A percentile compares a stretch with the other conserved stretches of the same genome.
Evolutionary conservation across 441 rosid genomes (phyloP).

Genomic region (Capsella rubella): DNA sequence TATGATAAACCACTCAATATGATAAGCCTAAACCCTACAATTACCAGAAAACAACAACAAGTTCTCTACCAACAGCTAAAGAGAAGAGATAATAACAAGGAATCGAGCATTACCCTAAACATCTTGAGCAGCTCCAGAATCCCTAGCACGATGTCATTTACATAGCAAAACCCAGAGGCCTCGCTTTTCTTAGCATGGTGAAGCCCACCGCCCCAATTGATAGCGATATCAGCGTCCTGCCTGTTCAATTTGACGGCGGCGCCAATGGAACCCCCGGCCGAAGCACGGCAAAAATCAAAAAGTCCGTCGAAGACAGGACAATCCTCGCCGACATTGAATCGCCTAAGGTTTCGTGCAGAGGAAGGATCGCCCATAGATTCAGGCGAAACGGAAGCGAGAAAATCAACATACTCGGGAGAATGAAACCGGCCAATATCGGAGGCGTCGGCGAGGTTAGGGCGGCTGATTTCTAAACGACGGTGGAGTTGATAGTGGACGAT

Average conservation of each 20-base stretch:
- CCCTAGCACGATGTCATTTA: slow-evolving; percentile 78
- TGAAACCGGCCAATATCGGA: slow-evolving; percentile 73
- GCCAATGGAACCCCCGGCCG: slow-evolving; percentile 73
- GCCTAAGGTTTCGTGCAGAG: slow-evolving; percentile 53
- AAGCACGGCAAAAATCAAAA: slow-evolving; percentile 73
- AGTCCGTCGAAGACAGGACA: slow-evolving; percentile 84
- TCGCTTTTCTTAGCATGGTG: slow-evolving; percentile 88
- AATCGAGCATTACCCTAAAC: slow-evolving; percentile 38
- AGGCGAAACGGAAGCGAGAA: slow-evolving; percentile 76
- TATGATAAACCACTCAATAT: slow-evolving; percentile 2
- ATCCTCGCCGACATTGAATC: slow-evolving; percentile 85
- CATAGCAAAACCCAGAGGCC: slow-evolving; percentile 86
- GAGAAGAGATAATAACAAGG: slow-evolving; percentile 20
- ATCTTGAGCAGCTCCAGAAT: slow-evolving; percentile 75
- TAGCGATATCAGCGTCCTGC: slow-evolving; percentile 68
- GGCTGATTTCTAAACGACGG: slow-evolving; percentile 82
- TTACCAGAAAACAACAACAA: neutral
- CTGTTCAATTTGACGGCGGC: slow-evolving; percentile 45
- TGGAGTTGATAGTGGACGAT: slow-evolving; percentile 80
- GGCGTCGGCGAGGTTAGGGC: slow-evolving; percentile 75
- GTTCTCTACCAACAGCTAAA: neutral
- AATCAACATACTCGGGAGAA: slow-evolving; percentile 75
- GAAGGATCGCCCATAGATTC: slow-evolving; percentile 56
- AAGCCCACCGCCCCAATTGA: slow-evolving; percentile 87
- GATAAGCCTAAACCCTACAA: slow-evolving; percentile 34